Evolutionary conservation across 2,329 filamentous ascomycete species (phyloP), one percentile per base, ranked within the genome.

Genomic region (Seiridium unicorne): DNA sequence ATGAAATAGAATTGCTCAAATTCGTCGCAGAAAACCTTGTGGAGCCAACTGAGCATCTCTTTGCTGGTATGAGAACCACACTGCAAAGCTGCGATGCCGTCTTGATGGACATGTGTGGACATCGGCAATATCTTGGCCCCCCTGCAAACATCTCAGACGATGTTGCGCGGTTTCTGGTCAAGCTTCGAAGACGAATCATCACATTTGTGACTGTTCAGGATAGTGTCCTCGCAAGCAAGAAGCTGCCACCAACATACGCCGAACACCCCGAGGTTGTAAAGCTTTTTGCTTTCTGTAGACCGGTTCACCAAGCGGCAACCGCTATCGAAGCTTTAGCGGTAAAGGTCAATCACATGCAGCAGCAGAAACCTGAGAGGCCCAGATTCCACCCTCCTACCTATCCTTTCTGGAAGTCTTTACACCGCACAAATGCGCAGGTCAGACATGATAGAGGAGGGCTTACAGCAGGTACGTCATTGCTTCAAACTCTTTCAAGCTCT

Each of bases 371-470:
- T 3, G 70, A 71, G 59, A 70, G 74, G 62, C 78, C 75, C 59
- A 74, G 72, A 4, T 64, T 85, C 9, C 77, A 84, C 59, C 68
- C 80, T 1, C 83, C 84, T 3, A 81, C 79, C 0, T 86, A 86
- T 62, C 81, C 83, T 0, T 74, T 81, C n/a, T 65, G 67, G 49
- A 86, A 86, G 65, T 76, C 82, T 4, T 59, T 85, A 1, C 78
- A 84, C 63, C 74, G 83, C 40, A 80, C 81, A 5, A 86, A 86
- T 65, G 76, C 79, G 3, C 83, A 85, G 63, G 83, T 86, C 4
- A 76, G 83, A 38, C 84, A 87, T 63, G 84, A 87, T 65, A 76
- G 84, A 61, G 84, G 84, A 18, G 83, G 84, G 32, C 76, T 84
- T 26, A 85, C 84, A 4, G 83, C 83, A 4, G 81, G 81, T 68